phyloP scores from a whole-genome alignment of 495 filamentous ascomycete species.

The Baudoinia panamericana region DNA sequence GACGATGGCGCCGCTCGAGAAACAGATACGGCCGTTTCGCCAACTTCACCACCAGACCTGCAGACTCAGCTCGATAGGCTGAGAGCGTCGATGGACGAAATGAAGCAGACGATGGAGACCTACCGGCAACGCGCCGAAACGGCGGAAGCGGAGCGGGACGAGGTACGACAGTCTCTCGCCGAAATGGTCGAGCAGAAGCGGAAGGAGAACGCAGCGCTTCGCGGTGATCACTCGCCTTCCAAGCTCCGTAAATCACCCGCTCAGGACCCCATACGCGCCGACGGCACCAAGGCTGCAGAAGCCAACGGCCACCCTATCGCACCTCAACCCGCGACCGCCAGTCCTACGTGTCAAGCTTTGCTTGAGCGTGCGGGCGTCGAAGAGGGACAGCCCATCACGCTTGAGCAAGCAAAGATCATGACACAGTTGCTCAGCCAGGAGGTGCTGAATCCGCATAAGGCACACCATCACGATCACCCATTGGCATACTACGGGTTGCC shows the following conservation, averaged over 20 bases:
- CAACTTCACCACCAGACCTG: conserved; percentile 31
- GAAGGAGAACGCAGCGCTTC: conserved; percentile 43
- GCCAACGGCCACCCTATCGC: conserved; percentile 14
- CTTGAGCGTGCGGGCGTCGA: conserved; percentile 23
- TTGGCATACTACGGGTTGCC: conserved; percentile 54
- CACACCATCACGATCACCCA: conserved; percentile 6
- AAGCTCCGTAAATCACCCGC: neutral
- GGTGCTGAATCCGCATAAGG: conserved; percentile 30
- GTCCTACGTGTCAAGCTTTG: conserved; percentile 16
- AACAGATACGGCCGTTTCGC: neutral
- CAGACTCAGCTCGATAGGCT: conserved; percentile 68
- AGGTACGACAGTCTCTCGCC: conserved; percentile 56
- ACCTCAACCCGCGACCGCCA: conserved; percentile 4
- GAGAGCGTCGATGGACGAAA: conserved; percentile 67
- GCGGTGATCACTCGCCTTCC: conserved; percentile 1
- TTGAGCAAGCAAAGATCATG: conserved; percentile 28
- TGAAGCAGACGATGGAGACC: conserved; percentile 64
- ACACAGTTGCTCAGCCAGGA: conserved; percentile 33
- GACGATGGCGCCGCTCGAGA: neutral
- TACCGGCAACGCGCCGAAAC: conserved; percentile 66
- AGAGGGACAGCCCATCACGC: conserved; percentile 24
- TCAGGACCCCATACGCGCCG: conserved; percentile 1
- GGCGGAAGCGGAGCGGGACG: conserved; percentile 60
- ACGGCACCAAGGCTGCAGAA: neutral
- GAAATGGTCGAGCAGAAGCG: conserved; percentile 83